phyloP scores from a whole-genome alignment of 73 alveolate species.

The Symbiodinium natans region DNA sequence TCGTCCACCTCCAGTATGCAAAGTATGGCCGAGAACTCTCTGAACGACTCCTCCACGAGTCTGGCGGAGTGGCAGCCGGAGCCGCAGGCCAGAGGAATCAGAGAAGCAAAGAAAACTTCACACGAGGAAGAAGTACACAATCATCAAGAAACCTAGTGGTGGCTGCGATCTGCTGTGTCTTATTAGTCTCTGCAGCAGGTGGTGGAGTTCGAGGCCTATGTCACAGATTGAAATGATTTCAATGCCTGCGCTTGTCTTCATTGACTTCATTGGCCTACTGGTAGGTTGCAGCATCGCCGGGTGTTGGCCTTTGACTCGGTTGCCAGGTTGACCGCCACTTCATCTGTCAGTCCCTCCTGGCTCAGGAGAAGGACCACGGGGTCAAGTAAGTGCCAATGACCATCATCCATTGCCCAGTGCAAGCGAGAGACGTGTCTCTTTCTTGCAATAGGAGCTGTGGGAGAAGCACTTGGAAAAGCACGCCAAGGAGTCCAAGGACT shows the following conservation, averaged over 20 bases:
- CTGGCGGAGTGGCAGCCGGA: constrained; percentile 78
- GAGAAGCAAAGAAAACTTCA: too few species aligned
- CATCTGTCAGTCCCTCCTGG: constrained; percentile 63
- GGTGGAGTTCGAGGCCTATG: constrained; percentile 56
- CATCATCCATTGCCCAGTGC: too few species aligned
- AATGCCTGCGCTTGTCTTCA: too few species aligned
- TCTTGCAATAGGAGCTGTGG: constrained; percentile 35
- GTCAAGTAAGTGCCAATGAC: too few species aligned
- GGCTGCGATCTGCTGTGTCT: neutral
- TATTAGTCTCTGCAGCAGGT: neutral
- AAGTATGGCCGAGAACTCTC: neutral
- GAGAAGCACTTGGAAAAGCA: constrained; percentile 60
- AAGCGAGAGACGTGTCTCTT: too few species aligned
- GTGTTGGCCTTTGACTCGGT: neutral
- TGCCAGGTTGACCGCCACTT: constrained; percentile 66
- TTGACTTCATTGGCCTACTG: too few species aligned
- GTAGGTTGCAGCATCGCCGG: neutral
- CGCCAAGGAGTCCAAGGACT: constrained; percentile 3
- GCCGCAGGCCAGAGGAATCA: constrained; percentile 53
- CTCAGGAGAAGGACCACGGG: constrained; percentile 61
- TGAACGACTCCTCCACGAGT: neutral
- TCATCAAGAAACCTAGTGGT: too few species aligned
- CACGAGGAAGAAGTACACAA: too few species aligned
- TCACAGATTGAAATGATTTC: neutral
- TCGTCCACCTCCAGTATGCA: constrained; percentile 43